Conservation (phyloP, 441 rosid genomes). For the Dalechampia spathulata region DNA sequence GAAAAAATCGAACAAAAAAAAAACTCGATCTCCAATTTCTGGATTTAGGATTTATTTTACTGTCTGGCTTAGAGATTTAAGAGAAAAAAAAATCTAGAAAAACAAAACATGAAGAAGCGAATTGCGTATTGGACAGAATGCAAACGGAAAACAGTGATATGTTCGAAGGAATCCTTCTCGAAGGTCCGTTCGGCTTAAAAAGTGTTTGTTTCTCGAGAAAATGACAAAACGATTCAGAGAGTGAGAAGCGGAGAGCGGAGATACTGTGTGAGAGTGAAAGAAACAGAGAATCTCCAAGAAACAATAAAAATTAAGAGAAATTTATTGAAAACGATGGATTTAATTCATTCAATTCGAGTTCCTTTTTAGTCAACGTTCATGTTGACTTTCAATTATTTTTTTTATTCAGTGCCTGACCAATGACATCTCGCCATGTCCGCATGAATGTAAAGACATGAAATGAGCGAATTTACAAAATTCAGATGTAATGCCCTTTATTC, state of each 20-base stretch:
- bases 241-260: background rate
- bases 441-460: too few species aligned
- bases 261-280: conserved; percentile 11
- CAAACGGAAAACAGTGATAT: conserved; percentile 3
- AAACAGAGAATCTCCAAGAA: conserved; percentile 24
- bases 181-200: conserved; percentile 16
- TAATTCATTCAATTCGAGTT: background rate
- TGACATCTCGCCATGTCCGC: too few species aligned
- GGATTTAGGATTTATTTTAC: too few species aligned
- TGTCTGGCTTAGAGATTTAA: conserved; percentile 1
- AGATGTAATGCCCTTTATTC: too few species aligned
- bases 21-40: background rate
- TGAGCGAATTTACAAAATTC: too few species aligned
- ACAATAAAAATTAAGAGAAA: too few species aligned
- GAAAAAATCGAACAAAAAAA: background rate
- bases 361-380: conserved; percentile 4
- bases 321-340: conserved; percentile 35
- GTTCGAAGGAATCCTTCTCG: conserved; percentile 17
- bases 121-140: conserved; percentile 22
- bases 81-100: background rate
- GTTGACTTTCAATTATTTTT: too few species aligned
- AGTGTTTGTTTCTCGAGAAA: conserved; percentile 17
- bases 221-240: background rate
- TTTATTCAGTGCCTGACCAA: too few species aligned
- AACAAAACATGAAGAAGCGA: conserved; percentile 11